phyloP scores from a whole-genome alignment of 106 monocot genomes.

The Agapanthus africanus region DNA sequence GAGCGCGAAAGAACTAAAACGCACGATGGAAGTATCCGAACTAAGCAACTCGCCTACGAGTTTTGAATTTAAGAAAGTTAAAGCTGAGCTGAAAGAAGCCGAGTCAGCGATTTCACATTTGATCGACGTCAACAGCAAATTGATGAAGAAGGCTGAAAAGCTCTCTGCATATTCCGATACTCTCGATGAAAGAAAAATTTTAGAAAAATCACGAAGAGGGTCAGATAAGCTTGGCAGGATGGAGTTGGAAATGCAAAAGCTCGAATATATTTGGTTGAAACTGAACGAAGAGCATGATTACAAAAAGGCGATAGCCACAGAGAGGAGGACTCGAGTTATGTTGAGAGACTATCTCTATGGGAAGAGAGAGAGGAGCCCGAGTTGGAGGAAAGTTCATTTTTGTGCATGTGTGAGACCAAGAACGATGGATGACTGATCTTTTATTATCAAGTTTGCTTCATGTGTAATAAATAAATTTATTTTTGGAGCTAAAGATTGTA shows the following conservation, averaged over 20 bases:
- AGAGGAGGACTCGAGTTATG: conserved; percentile 30
- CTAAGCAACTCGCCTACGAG: conserved; percentile 17
- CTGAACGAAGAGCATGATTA: conserved; percentile 38
- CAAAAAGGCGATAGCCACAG: conserved; percentile 22
- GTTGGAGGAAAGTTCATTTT: conserved; percentile 20
- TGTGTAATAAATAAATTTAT: no score
- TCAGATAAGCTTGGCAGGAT: conserved; percentile 48
- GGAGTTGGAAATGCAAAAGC: conserved; percentile 56
- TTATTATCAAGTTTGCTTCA: no score
- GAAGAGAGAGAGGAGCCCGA: conserved; percentile 16
- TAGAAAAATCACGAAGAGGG: conserved; percentile 21
- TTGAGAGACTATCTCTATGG: conserved; percentile 58
- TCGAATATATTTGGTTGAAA: conserved; percentile 38
- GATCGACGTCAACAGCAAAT: conserved; percentile 36
- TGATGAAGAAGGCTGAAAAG: conserved; percentile 29
- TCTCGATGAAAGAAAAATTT: conserved; percentile 22
- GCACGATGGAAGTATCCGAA: conserved; percentile 24
- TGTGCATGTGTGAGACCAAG: conserved; percentile 44
- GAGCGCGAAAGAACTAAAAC: conserved; percentile 34
- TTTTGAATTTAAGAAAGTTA: conserved; percentile 31
- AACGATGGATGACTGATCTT: conserved; percentile 29
- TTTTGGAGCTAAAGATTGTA: no score
- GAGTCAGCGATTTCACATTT: conserved; percentile 29
- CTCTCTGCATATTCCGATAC: conserved; percentile 2
- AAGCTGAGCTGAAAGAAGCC: conserved; percentile 29